Base-by-base conservation (phyloP, 2,329 filamentous ascomycete genomes). In the Aspergillus sp. region DNA sequence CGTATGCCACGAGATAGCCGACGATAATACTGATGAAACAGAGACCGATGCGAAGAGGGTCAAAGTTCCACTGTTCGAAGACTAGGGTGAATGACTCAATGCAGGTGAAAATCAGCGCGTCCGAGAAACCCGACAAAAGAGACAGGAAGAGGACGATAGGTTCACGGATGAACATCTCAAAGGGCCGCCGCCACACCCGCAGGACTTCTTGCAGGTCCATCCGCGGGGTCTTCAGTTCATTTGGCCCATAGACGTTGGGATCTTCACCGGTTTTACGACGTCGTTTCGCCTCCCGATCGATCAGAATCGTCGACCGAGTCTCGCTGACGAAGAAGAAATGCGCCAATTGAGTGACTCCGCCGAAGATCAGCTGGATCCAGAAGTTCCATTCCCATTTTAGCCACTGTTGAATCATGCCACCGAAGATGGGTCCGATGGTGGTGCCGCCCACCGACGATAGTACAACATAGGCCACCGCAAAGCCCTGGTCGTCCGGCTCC, bases 391-490 rank as follows among this genome's bases (percentile, higher is more conserved):
- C 56, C 80, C 75, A 52, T 73, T 66, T 48, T 73, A 81, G n/a
- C 75, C 79, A 52, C 42, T 83, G 70, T 64, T 79, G 79, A 8
- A 80, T 73, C 35, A 83, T 75, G 1, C 79, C 78, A 9, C 80
- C 81, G 13, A 83, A 71, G 2, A 80, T 75, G 0, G 80, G 79
- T 0, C 80, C 80, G 1, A 79, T 76, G 3, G 90, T 83, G 0
- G 87, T 89, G 9, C 88, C 88, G 8, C 85, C 87, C 10, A 92
- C 88, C 0, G 88, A 91, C 0, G 88, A 90, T 59, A 91, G 87
- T 42, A 91, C 88, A 20, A 89, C 84, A 55, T 84, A 89, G 1
- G 86, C 85, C 2, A 91, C 86, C 1, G 88, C 87, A 55, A 88
- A 89, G 65, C 90, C 86, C 66, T 89, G 86, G 20, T 77, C 76